Conservation (phyloP, 345 rosid species). For the Lenwebbia sp. region DNA sequence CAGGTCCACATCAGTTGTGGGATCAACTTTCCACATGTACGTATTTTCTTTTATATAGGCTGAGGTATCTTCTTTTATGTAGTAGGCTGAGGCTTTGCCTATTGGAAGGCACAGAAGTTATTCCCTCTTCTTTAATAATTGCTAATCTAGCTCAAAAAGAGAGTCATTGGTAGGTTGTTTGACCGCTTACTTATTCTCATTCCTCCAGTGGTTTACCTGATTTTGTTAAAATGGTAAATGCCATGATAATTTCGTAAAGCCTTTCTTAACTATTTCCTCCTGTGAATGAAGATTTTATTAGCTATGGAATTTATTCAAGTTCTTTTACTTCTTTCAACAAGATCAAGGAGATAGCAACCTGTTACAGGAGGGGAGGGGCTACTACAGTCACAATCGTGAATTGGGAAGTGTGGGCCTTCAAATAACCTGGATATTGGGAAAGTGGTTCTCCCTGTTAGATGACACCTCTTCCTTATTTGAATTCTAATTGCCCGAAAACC, state of each 20-base stretch:
- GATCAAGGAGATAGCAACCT: not conserved
- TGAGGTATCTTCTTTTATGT: not conserved
- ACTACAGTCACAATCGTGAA: not conserved
- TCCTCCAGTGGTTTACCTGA: not conserved
- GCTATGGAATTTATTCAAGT: not conserved
- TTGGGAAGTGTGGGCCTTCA: not conserved
- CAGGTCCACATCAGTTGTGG: conserved; percentile 58
- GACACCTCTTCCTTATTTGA: not conserved
- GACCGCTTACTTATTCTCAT: not conserved
- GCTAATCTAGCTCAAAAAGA: not conserved
- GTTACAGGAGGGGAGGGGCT: not conserved
- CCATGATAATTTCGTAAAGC: not conserved
- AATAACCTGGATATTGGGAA: not conserved
- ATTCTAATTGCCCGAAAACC: not conserved
- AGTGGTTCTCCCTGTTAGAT: not conserved
- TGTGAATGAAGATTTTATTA: not conserved
- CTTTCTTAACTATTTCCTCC: not conserved
- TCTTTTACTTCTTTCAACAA: not conserved
- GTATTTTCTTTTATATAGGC: not conserved
- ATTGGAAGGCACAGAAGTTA: not conserved
- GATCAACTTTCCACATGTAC: conserved; percentile 74
- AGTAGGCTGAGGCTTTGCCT: not conserved
- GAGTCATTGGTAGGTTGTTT: not conserved
- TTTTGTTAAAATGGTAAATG: not conserved
- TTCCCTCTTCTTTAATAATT: not conserved